Conservation (phyloP, 148 eudicot genomes). For the Silene latifolia region DNA sequence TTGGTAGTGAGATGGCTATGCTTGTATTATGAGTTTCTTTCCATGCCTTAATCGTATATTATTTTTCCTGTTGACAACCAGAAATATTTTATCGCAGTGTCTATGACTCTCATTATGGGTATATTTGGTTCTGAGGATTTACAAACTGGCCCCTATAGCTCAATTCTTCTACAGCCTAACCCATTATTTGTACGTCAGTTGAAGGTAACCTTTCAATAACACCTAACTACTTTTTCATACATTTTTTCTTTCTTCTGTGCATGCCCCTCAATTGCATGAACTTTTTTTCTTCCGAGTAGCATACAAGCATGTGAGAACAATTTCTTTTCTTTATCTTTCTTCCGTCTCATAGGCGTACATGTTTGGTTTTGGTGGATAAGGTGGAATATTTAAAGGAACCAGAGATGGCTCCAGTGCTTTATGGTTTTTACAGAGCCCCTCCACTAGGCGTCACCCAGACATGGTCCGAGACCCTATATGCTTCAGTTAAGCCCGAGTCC, state of each 20-base stretch:
- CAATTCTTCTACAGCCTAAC: slow-evolving; percentile 58
- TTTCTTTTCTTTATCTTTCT: not conserved
- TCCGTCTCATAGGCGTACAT: slow-evolving; percentile 13
- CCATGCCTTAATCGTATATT: not conserved
- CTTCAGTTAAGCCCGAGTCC: slow-evolving; percentile 34
- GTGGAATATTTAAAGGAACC: slow-evolving; percentile 38
- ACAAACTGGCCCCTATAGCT: slow-evolving; percentile 66
- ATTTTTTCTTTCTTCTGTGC: not conserved
- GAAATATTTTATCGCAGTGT: slow-evolving; percentile 48
- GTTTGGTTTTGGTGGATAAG: slow-evolving; percentile 22
- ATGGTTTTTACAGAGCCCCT: slow-evolving; percentile 45
- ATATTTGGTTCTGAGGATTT: slow-evolving; percentile 64
- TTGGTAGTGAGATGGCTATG: not conserved
- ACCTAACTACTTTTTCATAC: not conserved
- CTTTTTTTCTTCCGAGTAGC: not conserved
- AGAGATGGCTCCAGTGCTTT: slow-evolving; percentile 37
- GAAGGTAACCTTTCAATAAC: slow-evolving; percentile 42
- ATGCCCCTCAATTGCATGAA: not conserved
- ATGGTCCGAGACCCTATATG: slow-evolving; percentile 48
- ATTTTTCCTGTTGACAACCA: slow-evolving; percentile 4
- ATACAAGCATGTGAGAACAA: slow-evolving; percentile 3
- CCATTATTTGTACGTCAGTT: slow-evolving; percentile 55
- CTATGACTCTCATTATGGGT: slow-evolving; percentile 71
- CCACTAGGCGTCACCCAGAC: slow-evolving; percentile 24
- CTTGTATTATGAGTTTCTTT: not conserved